A percentile compares a stretch with the other conserved stretches of the same genome.
phyloP scores from a whole-genome alignment of 1,139 yeast genomes.

The Arxiozyma slooffiae region DNA sequence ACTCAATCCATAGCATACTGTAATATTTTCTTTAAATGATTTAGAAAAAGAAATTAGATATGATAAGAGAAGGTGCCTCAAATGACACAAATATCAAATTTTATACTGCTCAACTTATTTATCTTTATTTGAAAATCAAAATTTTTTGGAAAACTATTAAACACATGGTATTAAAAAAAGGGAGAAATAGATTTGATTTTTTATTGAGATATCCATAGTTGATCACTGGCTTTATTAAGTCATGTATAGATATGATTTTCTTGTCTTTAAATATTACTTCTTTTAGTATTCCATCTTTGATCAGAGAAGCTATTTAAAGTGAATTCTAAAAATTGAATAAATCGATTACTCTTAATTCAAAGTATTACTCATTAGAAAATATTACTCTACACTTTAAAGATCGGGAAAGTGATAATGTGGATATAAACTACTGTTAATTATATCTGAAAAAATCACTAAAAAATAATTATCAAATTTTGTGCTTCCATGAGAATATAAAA shows the following conservation, averaged over 20 bases:
- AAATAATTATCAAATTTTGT: conserved; percentile 46
- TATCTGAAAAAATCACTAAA: conserved; percentile 45
- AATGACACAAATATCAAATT: conserved; percentile 19
- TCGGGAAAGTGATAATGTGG: conserved; percentile 31
- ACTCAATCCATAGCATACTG: conserved; percentile 50
- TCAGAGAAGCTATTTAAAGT: conserved; percentile 27
- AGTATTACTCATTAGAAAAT: conserved; percentile 47
- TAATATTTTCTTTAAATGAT: conserved; percentile 40
- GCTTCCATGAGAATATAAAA: conserved; percentile 55
- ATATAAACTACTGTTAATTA: conserved; percentile 49
- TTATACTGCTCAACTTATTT: conserved; percentile 45
- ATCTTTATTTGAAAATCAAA: conserved; percentile 46
- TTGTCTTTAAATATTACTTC: conserved; percentile 28
- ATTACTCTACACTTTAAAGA: conserved; percentile 42
- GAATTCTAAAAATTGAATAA: conserved; percentile 40
- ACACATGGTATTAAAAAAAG: conserved; percentile 49
- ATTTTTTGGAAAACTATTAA: conserved; percentile 56
- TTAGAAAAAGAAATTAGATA: conserved; percentile 44
- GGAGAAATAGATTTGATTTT: conserved; percentile 46
- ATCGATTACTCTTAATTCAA: conserved; percentile 54
- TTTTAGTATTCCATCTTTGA: not conserved
- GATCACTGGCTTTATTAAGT: conserved; percentile 39
- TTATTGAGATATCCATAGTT: conserved; percentile 50
- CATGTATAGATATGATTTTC: conserved; percentile 45
- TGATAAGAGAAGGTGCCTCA: conserved; percentile 18